These are phyloP conservation scores for Dryadomyces quercivorus DNA, from an alignment of 2,329 filamentous ascomycete species.

Conservation along the genomic window DNA sequence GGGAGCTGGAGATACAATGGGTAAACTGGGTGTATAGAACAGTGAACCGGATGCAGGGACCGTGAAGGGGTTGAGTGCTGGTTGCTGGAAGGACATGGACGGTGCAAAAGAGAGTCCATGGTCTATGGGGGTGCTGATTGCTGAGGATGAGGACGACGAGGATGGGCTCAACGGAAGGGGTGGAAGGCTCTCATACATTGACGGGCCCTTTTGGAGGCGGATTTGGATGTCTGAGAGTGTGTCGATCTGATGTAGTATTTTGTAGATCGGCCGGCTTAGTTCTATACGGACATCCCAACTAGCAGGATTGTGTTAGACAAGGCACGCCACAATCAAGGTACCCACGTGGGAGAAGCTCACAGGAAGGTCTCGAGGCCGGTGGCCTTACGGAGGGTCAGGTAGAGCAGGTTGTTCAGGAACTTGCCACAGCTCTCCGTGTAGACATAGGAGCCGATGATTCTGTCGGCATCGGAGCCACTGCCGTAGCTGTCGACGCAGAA, in stretches of 20 bases:
- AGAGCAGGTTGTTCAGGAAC: constrained; percentile 49
- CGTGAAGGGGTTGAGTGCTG: background rate
- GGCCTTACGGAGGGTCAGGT: constrained; percentile 43
- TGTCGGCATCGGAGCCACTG: constrained; percentile 38
- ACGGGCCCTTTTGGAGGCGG: constrained; percentile 44
- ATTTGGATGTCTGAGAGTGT: constrained; percentile 42
- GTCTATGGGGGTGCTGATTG: constrained; percentile 7
- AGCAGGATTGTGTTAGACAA: background rate
- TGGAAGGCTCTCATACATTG: constrained; percentile 38
- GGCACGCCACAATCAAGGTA: background rate
- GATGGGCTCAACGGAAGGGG: constrained; percentile 27
- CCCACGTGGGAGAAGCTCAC: constrained; percentile 22
- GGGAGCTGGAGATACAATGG: background rate
- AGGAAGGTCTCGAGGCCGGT: constrained; percentile 42
- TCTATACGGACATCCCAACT: constrained; percentile 56
- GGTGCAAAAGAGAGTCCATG: constrained; percentile 10
- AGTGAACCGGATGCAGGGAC: background rate
- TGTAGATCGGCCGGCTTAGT: constrained; percentile 45
- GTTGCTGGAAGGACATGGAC: constrained; percentile 4
- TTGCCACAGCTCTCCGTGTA: constrained; percentile 46
- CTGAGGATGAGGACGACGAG: background rate
- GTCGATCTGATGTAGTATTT: constrained; percentile 39
- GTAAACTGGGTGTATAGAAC: background rate
- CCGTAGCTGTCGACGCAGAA: constrained; percentile 44
- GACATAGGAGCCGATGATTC: constrained; percentile 39